Evolutionary conservation across 2,329 filamentous ascomycete species (phyloP).

Genomic region (Bimuria novae-zelandiae): DNA sequence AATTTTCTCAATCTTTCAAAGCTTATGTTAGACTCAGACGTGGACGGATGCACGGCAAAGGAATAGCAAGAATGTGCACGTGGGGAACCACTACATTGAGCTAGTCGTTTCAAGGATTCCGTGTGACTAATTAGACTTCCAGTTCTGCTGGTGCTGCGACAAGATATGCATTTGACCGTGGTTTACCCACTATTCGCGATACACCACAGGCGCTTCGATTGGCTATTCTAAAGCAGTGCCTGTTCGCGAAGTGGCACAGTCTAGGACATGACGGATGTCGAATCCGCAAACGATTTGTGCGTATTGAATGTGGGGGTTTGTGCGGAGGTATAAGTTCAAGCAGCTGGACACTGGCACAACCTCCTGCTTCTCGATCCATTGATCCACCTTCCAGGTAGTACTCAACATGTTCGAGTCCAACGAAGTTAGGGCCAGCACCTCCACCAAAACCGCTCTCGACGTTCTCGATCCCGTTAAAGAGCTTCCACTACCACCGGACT

Average conservation of each 20-base stretch:
- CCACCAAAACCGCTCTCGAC: conserved; percentile 1
- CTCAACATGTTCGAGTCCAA: conserved; percentile 8
- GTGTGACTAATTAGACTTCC: background rate
- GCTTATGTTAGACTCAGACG: background rate
- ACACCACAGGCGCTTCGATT: background rate
- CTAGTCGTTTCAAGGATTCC: background rate
- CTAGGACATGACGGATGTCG: background rate
- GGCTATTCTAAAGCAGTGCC: background rate
- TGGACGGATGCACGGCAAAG: background rate
- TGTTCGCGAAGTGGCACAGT: conserved; percentile 5
- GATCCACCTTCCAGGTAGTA: too few relatives aligned
- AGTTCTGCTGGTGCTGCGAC: background rate
- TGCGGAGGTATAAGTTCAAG: conserved; percentile 2
- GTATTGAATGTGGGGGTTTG: background rate
- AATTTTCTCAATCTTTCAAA: background rate
- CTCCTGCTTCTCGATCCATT: background rate
- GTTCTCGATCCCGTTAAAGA: background rate
- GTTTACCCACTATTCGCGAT: background rate
- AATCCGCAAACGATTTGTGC: background rate
- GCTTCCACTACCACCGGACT: conserved; percentile 39
- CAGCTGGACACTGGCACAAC: too few relatives aligned
- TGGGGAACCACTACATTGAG: conserved; percentile 4
- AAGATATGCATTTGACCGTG: background rate
- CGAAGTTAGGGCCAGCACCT: conserved; percentile 2
- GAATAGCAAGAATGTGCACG: background rate